Base-by-base conservation (phyloP, 2,329 filamentous ascomycete genomes). In the Furcasterigmium sp. region DNA sequence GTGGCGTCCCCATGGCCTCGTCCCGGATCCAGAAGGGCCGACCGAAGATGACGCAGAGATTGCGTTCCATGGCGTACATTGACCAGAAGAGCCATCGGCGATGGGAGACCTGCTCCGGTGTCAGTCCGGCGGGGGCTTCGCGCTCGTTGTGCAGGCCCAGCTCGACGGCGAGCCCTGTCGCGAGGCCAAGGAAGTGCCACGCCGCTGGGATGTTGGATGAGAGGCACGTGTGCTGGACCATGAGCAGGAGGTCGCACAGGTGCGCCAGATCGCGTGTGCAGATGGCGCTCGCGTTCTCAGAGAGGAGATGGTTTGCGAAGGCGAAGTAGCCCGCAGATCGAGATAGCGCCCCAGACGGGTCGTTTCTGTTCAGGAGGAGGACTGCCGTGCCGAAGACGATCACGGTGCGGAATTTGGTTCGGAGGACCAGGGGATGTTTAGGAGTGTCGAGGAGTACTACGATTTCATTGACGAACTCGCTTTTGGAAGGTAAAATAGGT, bases 401-500 rank as follows among this genome's bases (percentile, higher is more conserved):
- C 13, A 37, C 42, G 3, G 43, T 29, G 14, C 47, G 41, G 41
- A 48, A 50, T 20, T 32, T 37, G 20, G 34, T 40, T 15, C 19
- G 21, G 1, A 28, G 20, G 3, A 30, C 8, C 14, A 19, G 17
- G 6, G 5, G 11, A 32, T 18, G n/a, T n/a, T n/a, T n/a, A 11
- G 23, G 23, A 0, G 40, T 41, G 2, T 46, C 39, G 8, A 37
- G 54, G 2, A 58, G 26, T 3, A 28, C 10, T 3, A 26, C 28
- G 1, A 51, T 35, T 14, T 30, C 41, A 8, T 11, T 4, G 7
- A 42, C 14, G 10, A 58, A 51, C 2, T 45, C 42, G 1, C 47
- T 43, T 30, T 53, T 51, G 2, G 45, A 52, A 2, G 46, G 20
- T 1, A 58, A 29, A 2, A 58, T 46, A 2, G 55, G 55, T 0